Conservation (phyloP, 2,329 filamentous ascomycete species). For the Polytolypa hystricis region DNA sequence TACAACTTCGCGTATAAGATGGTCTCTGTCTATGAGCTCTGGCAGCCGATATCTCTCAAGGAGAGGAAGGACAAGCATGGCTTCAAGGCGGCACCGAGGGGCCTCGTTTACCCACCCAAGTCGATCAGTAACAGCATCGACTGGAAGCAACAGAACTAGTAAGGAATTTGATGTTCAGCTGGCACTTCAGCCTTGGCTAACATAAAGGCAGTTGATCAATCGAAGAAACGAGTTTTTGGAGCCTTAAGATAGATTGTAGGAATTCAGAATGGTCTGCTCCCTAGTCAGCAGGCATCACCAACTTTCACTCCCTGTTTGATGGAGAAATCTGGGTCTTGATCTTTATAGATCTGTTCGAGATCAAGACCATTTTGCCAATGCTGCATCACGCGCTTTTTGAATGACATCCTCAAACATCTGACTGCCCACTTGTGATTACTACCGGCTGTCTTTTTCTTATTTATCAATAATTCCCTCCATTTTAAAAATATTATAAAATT, state of each 20-base stretch:
- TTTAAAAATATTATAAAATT: no score
- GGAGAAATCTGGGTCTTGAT: slow-evolving; percentile 22
- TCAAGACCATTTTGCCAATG: slow-evolving; percentile 15
- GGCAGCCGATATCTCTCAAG: slow-evolving; percentile 7
- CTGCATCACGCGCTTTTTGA: slow-evolving; percentile 17
- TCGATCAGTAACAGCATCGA: no score
- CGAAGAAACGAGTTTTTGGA: neutral
- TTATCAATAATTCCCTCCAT: no score
- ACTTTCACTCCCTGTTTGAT: slow-evolving; percentile 19
- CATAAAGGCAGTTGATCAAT: neutral
- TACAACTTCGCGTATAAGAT: slow-evolving; percentile 22
- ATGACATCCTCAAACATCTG: slow-evolving; percentile 15
- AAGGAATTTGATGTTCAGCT: neutral
- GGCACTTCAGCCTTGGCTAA: neutral
- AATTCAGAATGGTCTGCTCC: no score
- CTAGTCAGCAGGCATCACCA: slow-evolving; percentile 19
- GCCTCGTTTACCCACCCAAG: slow-evolving; percentile 1
- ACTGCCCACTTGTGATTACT: slow-evolving; percentile 16
- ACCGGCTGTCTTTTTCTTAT: no score
- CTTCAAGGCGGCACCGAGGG: slow-evolving; percentile 34
- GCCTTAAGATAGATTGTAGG: no score
- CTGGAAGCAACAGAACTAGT: no score
- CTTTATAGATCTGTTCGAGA: slow-evolving; percentile 19
- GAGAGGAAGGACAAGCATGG: slow-evolving; percentile 37
- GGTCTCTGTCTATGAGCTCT: slow-evolving; percentile 15